A percentile compares a stretch with the other conserved stretches of the same genome.
Evolutionary conservation across 805 yeast species (phyloP).

Genomic region (Zygotorulaspora sp.): DNA sequence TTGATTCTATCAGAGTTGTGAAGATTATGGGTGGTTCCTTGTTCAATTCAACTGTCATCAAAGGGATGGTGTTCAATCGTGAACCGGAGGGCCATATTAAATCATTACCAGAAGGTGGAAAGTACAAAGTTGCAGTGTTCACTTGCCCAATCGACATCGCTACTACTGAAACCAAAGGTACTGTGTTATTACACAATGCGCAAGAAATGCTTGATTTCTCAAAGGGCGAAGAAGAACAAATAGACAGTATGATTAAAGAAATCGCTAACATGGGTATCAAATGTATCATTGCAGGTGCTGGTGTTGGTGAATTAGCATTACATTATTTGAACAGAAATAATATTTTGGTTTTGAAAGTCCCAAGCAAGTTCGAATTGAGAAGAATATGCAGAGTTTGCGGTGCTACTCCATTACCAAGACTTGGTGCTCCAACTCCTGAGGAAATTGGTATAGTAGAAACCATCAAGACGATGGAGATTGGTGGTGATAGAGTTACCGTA

Average conservation of each 20-base stretch:
- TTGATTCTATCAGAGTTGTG: conserved; percentile 91
- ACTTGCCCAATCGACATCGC: conserved; percentile 94
- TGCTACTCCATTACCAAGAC: conserved; percentile 89
- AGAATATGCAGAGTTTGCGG: conserved; percentile 95
- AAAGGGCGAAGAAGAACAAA: conserved; percentile 92
- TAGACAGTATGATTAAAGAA: conserved; percentile 79
- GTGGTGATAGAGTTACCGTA: conserved; percentile 94
- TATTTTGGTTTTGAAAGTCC: conserved; percentile 80
- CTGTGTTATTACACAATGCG: conserved; percentile 92
- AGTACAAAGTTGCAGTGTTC: conserved; percentile 84
- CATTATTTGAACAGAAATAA: conserved; percentile 87
- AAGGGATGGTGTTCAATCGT: conserved; percentile 97
- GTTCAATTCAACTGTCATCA: conserved; percentile 68
- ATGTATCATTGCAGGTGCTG: conserved; percentile 92
- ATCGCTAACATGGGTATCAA: conserved; percentile 78
- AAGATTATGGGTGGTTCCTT: conserved; percentile 92
- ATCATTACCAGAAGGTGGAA: conserved; percentile 43
- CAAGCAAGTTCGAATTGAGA: conserved; percentile 90
- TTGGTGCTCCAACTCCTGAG: conserved; percentile 93
- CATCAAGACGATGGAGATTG: conserved; percentile 89
- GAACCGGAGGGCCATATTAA: conserved; percentile 93
- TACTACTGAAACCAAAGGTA: conserved; percentile 97
- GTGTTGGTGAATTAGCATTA: conserved; percentile 86
- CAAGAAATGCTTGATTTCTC: conserved; percentile 94
- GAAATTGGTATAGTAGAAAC: conserved; percentile 86